phyloP scores from a whole-genome alignment of 495 filamentous ascomycete species.

The Cladorrhinum samala region DNA sequence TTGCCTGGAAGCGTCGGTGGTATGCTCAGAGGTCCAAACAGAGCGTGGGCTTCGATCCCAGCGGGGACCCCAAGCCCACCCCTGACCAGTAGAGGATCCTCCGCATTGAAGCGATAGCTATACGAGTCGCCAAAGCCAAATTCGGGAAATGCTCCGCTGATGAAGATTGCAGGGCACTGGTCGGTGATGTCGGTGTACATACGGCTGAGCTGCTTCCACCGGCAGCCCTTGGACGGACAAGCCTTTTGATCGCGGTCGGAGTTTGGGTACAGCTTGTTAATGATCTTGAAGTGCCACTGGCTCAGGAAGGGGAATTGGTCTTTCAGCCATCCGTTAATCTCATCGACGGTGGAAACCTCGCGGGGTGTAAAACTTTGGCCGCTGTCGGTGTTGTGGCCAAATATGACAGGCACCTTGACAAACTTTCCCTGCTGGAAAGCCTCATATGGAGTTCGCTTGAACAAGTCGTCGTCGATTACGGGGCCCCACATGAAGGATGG shows the following conservation, averaged over 20 bases:
- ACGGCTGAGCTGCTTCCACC: constrained; percentile 54
- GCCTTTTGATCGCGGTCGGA: constrained; percentile 12
- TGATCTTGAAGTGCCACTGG: constrained; percentile 42
- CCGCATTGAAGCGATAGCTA: constrained; percentile 64
- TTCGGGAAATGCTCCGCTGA: constrained; percentile 40
- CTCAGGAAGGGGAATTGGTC: constrained; percentile 59
- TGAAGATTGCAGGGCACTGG: constrained; percentile 58
- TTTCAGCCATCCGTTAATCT: constrained; percentile 52
- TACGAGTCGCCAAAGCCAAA: constrained; percentile 39
- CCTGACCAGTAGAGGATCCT: constrained; percentile 42
- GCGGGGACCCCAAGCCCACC: constrained; percentile 53
- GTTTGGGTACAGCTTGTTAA: constrained; percentile 57
- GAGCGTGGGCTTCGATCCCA: constrained; percentile 54
- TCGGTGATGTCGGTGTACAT: constrained; percentile 73
- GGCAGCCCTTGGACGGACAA: constrained; percentile 42
- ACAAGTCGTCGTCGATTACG: constrained; percentile 54
- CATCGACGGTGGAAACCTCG: constrained; percentile 35
- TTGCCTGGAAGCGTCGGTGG: too few species aligned
- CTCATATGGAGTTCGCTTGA: constrained; percentile 53
- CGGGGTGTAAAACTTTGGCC: constrained; percentile 58
- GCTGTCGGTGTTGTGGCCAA: constrained; percentile 67
- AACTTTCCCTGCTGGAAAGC: constrained; percentile 55
- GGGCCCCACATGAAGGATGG: constrained; percentile 48
- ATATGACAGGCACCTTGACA: constrained; percentile 63
- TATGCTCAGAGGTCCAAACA: constrained; percentile 48